Conservation (phyloP, 2,329 filamentous ascomycete genomes). For the Rhexocercosporidium sp. region DNA sequence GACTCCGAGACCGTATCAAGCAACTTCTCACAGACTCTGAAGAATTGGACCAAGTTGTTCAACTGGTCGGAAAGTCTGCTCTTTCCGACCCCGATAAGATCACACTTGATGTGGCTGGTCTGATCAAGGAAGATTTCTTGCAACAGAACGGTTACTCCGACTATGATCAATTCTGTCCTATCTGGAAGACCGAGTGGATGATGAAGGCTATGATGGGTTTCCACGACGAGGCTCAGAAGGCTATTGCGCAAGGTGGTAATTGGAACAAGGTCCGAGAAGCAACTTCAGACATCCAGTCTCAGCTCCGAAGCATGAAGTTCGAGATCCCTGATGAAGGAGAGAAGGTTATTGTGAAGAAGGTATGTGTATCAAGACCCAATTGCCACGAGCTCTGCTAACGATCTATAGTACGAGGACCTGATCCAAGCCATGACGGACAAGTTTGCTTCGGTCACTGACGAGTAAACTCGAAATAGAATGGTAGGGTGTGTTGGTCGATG, state of each 20-base stretch:
- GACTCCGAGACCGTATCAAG: conserved; percentile 89
- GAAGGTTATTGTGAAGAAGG: conserved; percentile 83
- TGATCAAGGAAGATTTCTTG: conserved; percentile 98
- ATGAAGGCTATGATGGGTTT: conserved; percentile 99
- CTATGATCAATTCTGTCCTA: conserved; percentile 98
- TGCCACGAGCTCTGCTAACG: background rate
- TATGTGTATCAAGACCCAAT: conserved; percentile 48
- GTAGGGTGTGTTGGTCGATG: background rate
- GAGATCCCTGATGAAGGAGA: conserved; percentile 88
- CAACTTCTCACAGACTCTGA: conserved; percentile 94
- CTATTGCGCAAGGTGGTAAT: conserved; percentile 84
- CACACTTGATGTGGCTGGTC: conserved; percentile 85
- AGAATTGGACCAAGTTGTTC: conserved; percentile 97
- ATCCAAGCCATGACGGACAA: conserved; percentile 94
- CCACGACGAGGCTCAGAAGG: conserved; percentile 97
- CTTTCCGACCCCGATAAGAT: conserved; percentile 98
- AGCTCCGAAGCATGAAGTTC: conserved; percentile 94
- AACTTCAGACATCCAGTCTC: conserved; percentile 82
- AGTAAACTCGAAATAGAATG: conserved; percentile 59
- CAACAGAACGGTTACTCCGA: conserved; percentile 99
- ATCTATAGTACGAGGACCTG: conserved; percentile 81
- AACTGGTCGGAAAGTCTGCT: conserved; percentile 96
- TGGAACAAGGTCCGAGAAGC: conserved; percentile 94
- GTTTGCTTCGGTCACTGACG: conserved; percentile 94
- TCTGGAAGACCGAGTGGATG: conserved; percentile 99